Evolutionary conservation across 1,284 basidiomycete species (phyloP), one percentile per base, ranked within the genome.

Genomic region (Retiboletus flavoniger): DNA sequence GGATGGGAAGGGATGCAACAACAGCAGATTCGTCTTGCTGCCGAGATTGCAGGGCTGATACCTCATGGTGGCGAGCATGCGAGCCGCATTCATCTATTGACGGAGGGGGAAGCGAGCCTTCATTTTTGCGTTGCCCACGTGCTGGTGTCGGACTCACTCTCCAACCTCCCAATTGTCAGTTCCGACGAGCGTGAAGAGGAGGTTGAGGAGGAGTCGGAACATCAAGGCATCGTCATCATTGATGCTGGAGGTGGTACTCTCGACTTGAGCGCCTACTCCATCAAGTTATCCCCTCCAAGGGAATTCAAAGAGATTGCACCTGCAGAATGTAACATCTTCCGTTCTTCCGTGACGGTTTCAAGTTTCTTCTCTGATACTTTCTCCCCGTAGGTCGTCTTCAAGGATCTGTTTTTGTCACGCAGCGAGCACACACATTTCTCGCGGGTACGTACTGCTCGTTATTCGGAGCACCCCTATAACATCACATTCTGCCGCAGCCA

Each of bases 241-340:
- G 81, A 83, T 60, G 60, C 60, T 1, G 81, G 81, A 4, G 79
- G 81, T 13, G 81, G 81, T 2, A 83, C 81, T 55, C 77, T 83
- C 21, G 82, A 83, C 53, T 62, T 83, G 40, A 81, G 79, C 52
- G 72, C 78, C 1, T 83, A 82, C 54, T 68, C 60, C 36, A 64
- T 63, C 51, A 56, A 45, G 46, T 11, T 75, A 52, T 49, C 74
- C 59, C 51, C 53, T 32, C 59, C 63, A 0, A 54, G 24, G 16
- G 59, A 61, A 35, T 62, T 77, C 17, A 72, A 76, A 47, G 77
- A 78, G 59, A 66, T 72, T 9, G 67, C 72, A 1, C 62, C 71
- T 5, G 62, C 77, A 1, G 71, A 73, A 49, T 78, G 77, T 78
- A 54, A 60, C 69, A 49, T 5, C 4, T n/a, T 19, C 5, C 0